A percentile compares a stretch with the other conserved stretches of the same genome.
phyloP scores from a whole-genome alignment of 169 alveolate genomes.

The Cryptosporidium felis region DNA sequence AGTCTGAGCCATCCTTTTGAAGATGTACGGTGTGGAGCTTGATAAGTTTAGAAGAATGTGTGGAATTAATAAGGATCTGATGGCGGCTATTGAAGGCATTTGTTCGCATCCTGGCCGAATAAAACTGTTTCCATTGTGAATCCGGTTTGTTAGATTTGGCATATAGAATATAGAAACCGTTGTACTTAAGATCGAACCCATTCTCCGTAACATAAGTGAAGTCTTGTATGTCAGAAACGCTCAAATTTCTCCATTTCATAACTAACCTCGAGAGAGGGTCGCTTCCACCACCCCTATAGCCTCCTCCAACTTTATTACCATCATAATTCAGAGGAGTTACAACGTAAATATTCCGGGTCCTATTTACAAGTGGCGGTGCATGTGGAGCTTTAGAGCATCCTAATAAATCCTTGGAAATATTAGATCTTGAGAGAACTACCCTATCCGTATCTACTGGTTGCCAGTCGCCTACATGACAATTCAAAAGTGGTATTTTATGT shows the following conservation, averaged over 20 bases:
- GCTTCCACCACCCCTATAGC: slow-evolving; percentile 64
- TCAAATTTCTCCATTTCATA: slow-evolving; percentile 41
- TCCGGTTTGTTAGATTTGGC: slow-evolving; percentile 23
- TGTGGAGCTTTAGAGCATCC: slow-evolving; percentile 7
- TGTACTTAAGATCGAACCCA: slow-evolving; percentile 39
- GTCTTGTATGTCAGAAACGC: slow-evolving; percentile 12
- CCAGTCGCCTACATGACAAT: slow-evolving; percentile 67
- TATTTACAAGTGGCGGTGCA: slow-evolving; percentile 38
- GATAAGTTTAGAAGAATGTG: slow-evolving; percentile 21
- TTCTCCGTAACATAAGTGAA: slow-evolving; percentile 19
- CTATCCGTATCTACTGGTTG: slow-evolving; percentile 49
- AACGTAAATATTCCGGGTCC: slow-evolving; percentile 25
- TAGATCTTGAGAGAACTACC: slow-evolving; percentile 11
- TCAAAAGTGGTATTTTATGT: slow-evolving; percentile 11
- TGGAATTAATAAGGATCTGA: slow-evolving; percentile 18
- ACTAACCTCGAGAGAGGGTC: slow-evolving; percentile 40
- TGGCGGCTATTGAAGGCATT: slow-evolving; percentile 32
- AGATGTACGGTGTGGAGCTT: slow-evolving; percentile 43
- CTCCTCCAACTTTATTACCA: slow-evolving; percentile 68
- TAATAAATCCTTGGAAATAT: background rate
- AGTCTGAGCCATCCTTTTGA: slow-evolving; percentile 42
- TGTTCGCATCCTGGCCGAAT: slow-evolving; percentile 69
- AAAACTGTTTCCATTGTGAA: slow-evolving; percentile 41
- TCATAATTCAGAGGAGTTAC: slow-evolving; percentile 67
- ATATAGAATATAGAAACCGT: slow-evolving; percentile 43